A percentile compares a stretch with the other conserved stretches of the same genome.
These are phyloP conservation scores for Rhodotorula sphaerocarpa DNA, from an alignment of 768 basidiomycete genomes.

Conservation along the genomic window DNA sequence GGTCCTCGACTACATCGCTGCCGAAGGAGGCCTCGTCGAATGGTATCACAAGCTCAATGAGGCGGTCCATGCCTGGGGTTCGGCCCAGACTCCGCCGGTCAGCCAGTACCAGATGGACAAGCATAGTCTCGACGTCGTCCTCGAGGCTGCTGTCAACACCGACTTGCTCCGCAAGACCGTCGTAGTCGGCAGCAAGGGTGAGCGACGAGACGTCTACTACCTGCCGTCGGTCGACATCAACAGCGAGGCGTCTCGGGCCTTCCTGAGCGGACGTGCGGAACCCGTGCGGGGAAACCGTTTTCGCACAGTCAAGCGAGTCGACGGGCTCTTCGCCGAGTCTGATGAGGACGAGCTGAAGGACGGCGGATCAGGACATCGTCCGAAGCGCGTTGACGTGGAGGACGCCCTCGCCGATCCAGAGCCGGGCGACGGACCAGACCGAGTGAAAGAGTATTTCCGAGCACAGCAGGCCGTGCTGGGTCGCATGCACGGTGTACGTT, in stretches of 20 bases:
- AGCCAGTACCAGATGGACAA: slow-evolving; percentile 11
- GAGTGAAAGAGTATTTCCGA: slow-evolving; percentile 52
- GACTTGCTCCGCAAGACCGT: slow-evolving; percentile 5
- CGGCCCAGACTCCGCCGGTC: neutral
- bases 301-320: neutral
- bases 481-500: slow-evolving; percentile 66
- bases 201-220: slow-evolving; percentile 16
- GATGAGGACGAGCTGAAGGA: neutral
- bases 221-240: slow-evolving; percentile 8
- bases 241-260: neutral
- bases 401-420: neutral
- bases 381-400: too few species aligned
- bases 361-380: neutral
- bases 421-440: slow-evolving; percentile 1
- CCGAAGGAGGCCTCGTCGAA: slow-evolving; percentile 60
- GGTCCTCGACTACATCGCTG: slow-evolving; percentile 58
- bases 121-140: neutral
- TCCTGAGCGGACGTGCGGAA: neutral
- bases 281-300: neutral
- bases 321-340: neutral
- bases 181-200: neutral
- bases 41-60: slow-evolving; percentile 46
- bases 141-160: slow-evolving; percentile 1
- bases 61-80: neutral
- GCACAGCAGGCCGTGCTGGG: slow-evolving; percentile 62